Conservation (phyloP, 371 early-diverging fungal genomes). For the Mortierella sp. region DNA sequence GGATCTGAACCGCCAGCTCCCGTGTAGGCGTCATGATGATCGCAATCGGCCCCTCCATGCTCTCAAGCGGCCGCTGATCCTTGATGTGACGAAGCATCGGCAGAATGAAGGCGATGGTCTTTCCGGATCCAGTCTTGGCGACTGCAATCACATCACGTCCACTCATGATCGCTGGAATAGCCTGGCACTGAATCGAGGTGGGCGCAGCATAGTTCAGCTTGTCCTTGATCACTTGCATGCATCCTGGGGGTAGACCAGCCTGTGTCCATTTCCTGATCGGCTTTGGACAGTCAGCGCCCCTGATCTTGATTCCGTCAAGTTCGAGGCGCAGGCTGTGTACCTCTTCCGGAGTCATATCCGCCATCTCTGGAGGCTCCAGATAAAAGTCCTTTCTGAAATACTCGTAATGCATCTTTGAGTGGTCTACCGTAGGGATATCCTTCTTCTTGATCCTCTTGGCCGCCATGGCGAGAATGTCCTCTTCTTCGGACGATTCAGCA, state of each 20-base stretch:
- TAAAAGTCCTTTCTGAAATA: conserved; percentile 96
- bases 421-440: conserved; percentile 92
- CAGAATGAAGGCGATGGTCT: conserved; percentile 96
- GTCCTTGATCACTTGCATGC: conserved; percentile 77
- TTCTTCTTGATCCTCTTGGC: conserved; percentile 90
- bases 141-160: conserved; percentile 98
- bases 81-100: conserved; percentile 98
- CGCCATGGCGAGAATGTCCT: conserved; percentile 86
- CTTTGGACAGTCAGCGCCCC: conserved; percentile 90
- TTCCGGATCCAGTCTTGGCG: conserved; percentile 99
- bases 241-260: conserved; percentile 85
- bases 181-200: conserved; percentile 97
- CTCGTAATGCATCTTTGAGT: conserved; percentile 87
- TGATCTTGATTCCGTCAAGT: conserved; percentile 95
- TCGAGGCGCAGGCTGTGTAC: conserved; percentile 87
- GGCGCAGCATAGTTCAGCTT: conserved; percentile 88
- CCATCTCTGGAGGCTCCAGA: conserved; percentile 94
- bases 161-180: conserved; percentile 97
- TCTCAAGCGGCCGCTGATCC: conserved; percentile 88
- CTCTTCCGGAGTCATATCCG: conserved; percentile 84
- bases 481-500: conserved; percentile 61
- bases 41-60: conserved; percentile 93
- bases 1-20: conserved; percentile 98
- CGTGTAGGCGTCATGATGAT: conserved; percentile 99
- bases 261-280: conserved; percentile 97